phyloP scores from a whole-genome alignment of 2,329 filamentous ascomycete species.

The Dothiorella sarmentorum region DNA sequence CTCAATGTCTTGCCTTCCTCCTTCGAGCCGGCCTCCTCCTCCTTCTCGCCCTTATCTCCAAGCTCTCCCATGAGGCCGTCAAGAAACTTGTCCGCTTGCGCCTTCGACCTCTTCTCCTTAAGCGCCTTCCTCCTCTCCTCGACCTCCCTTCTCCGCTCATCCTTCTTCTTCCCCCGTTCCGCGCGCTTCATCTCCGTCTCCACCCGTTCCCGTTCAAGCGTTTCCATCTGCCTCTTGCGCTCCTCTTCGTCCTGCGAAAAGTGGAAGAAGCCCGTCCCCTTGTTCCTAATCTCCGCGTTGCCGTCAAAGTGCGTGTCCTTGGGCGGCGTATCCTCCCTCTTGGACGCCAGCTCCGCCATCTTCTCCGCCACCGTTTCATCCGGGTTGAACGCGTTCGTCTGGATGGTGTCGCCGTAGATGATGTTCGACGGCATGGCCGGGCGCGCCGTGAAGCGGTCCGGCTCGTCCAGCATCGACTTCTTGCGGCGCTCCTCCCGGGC shows the following conservation, averaged over 20 bases:
- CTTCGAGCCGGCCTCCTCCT: background rate
- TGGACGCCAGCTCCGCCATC: conserved; percentile 75
- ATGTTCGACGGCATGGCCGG: conserved; percentile 65
- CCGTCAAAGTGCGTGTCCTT: conserved; percentile 83
- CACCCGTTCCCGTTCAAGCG: conserved; percentile 62
- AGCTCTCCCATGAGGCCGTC: conserved; percentile 50
- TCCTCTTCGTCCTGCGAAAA: conserved; percentile 74
- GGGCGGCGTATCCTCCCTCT: conserved; percentile 77
- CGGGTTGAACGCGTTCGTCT: conserved; percentile 77
- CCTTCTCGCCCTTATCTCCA: background rate
- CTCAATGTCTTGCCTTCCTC: background rate
- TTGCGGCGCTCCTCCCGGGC: conserved; percentile 59
- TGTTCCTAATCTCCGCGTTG: conserved; percentile 74
- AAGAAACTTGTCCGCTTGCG: conserved; percentile 70
- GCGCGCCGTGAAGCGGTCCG: conserved; percentile 66
- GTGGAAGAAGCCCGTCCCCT: conserved; percentile 87
- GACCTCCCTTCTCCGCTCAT: conserved; percentile 52
- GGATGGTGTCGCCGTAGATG: conserved; percentile 83
- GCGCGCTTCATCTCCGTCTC: conserved; percentile 64
- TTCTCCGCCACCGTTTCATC: conserved; percentile 60
- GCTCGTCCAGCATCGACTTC: conserved; percentile 56
- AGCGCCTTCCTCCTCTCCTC: conserved; percentile 60
- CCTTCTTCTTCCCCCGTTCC: conserved; percentile 54
- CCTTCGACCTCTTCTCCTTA: conserved; percentile 58
- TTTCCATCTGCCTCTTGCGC: conserved; percentile 70